Evolutionary conservation across 257 asterid genomes (phyloP), one percentile per base, ranked within the genome.

Genomic region (Jacaranda copaia): DNA sequence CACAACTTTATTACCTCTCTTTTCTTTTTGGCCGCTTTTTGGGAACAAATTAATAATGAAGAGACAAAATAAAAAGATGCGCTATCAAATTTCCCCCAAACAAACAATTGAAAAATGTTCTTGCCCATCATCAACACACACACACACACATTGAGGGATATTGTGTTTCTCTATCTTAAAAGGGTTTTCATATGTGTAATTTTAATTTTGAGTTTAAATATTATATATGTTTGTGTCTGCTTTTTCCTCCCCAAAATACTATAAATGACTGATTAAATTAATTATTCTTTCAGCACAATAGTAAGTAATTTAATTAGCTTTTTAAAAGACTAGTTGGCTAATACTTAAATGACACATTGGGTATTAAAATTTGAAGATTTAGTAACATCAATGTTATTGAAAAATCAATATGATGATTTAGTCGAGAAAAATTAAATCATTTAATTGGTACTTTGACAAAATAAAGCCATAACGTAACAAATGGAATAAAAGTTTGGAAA

Each of bases 11-110:
- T 70, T 73, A 51, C 69, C n/a, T 62, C 12, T 74, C 79, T 68
- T 76, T 80, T 70, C 65, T 75, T 78, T 80, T 62, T 65, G 80
- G 85, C 64, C 73, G 49, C 82, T 68, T 85, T 85, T 80, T 60
- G 63, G 70, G 66, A 43, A 76, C 79, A 67, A 57, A 6, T 52
- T 56, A 75, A 77, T 83, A 42, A 83, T 81, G 78, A 78, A 59
- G 77, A 75, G 70, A 85, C 82, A 81, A 79, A 76, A 70, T 59
- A 36, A 80, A 25, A 78, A 77, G 85, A 81, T 74, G 79, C 62
- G 55, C 85, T 1, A 63, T 81, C 79, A 77, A 73, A n/a, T 77
- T 77, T 76, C 53, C 46, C 52, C 77, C 35, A 43, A 36, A 15
- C 15, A 52, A 73, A 73, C 59, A 70, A 64, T 73, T 36, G 19